These are phyloP conservation scores for Solanum pinnatisectum DNA, from an alignment of 257 asterid species.

Conservation along the genomic window DNA sequence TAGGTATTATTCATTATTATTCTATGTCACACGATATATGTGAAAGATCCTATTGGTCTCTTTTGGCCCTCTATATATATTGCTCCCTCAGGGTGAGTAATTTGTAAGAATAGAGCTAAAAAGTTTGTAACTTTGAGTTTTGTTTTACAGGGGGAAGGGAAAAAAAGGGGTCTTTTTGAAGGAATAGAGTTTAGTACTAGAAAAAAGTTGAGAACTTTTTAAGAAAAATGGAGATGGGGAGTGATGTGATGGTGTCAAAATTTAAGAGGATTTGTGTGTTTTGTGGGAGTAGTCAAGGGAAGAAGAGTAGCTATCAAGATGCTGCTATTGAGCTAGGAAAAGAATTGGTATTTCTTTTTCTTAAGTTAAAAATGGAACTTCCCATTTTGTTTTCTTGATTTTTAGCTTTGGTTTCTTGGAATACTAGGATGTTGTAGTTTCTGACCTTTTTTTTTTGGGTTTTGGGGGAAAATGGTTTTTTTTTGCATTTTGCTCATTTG, in stretches of 20 bases:
- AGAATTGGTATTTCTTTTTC: conserved; percentile 45
- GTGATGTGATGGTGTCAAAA: conserved; percentile 49
- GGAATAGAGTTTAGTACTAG: neutral
- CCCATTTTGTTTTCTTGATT: neutral
- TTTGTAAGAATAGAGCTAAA: neutral
- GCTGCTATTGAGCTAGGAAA: conserved; percentile 80
- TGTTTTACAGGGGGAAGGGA: neutral
- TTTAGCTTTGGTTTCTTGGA: neutral
- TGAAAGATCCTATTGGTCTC: neutral
- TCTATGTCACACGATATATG: conserved; percentile 6
- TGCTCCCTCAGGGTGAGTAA: neutral
- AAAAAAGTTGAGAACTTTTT: neutral
- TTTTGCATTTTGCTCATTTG: neutral
- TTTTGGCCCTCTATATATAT: neutral
- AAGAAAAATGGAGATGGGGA: conserved; percentile 1
- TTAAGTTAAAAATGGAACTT: neutral
- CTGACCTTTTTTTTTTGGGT: neutral
- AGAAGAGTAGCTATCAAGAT: conserved; percentile 77
- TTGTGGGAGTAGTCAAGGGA: conserved; percentile 95
- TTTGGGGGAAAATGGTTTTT: neutral
- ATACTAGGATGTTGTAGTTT: neutral
- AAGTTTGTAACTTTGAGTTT: neutral
- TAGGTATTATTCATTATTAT: conserved; percentile 7
- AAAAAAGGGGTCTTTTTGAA: neutral
- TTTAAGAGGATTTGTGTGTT: conserved; percentile 88